Base-by-base conservation (phyloP, 345 rosid genomes). In the Sisymbrium altissimum region DNA sequence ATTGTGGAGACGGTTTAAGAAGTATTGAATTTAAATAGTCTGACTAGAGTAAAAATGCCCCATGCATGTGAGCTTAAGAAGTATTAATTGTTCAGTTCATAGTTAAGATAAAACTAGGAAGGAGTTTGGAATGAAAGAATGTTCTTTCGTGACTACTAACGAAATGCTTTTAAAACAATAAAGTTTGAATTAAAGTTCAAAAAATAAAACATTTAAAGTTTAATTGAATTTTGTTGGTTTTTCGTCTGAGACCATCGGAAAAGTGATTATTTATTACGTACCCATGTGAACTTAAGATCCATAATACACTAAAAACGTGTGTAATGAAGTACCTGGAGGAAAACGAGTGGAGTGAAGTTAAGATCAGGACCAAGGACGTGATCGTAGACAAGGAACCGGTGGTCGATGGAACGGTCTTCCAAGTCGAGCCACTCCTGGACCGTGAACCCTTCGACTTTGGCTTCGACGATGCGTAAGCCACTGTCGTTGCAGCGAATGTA, bases 321-420 rank as follows among this genome's bases (percentile, higher is more conserved):
- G 0, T 55, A 15, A n/a, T 55, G 23, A 8, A 4, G 21, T 58
- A 91, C 98, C 96, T 92, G 96, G 4, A 89, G 40, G 68, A 64
- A 86, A 9, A 86, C 73, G 33, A 86, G 80, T 11, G 98, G 98
- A n/a, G 94, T 81, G 81, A 87, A 92, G 9, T 43, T 76, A 39
- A 92, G 71, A 72, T 89, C 98, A 43, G 94, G 96, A n/a, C 98
- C 92, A 58, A 89, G 85, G 17, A 68, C 80, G 18, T 84, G 86
- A n/a, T 70, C 71, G 10, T 78, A 54, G 3, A 68, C 81, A 25
- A 92, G 84, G 30, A 25, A 73, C 38, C 39, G 45, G 68, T 71
- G 69, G 48, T 82, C 80, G 19, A 65, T 56, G 32, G 66, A 77
- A 33, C 73, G 71, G 27, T 66, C 58, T 2, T 69, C 62, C 46